These are phyloP conservation scores for Boletus rubescentipes DNA, from an alignment of 768 basidiomycete genomes.

Conservation along the genomic window DNA sequence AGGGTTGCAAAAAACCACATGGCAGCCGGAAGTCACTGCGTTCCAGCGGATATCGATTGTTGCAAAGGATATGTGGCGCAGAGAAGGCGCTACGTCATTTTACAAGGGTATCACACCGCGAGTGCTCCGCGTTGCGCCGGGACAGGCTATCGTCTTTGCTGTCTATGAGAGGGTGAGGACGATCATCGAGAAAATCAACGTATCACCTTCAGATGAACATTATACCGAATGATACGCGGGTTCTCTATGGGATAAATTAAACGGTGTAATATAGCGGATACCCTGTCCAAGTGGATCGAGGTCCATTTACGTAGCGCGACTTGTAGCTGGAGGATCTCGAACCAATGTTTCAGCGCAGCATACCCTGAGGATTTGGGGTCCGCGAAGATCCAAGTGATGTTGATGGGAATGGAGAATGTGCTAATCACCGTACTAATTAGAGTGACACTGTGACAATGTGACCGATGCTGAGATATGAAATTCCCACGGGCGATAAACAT, in stretches of 20 bases:
- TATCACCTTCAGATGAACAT: constrained; percentile 56
- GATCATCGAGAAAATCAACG: constrained; percentile 67
- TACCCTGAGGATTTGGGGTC: no score
- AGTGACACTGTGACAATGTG: constrained; percentile 27
- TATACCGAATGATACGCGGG: constrained; percentile 60
- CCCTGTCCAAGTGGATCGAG: no score
- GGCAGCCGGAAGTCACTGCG: constrained; percentile 70
- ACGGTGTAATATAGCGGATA: background rate
- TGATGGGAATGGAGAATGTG: no score
- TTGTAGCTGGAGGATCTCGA: no score
- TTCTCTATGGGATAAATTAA: no score
- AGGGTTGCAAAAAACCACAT: constrained; percentile 86
- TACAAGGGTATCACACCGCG: constrained; percentile 99
- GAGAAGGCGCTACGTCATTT: constrained; percentile 87
- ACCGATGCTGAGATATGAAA: constrained; percentile 33
- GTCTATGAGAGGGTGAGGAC: constrained; percentile 90
- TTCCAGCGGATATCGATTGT: constrained; percentile 78
- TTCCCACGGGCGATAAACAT: constrained; percentile 38
- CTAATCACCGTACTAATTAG: background rate
- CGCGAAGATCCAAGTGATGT: no score
- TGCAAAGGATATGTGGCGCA: constrained; percentile 88
- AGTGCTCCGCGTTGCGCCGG: constrained; percentile 94
- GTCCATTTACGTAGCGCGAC: no score
- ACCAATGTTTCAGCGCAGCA: no score
- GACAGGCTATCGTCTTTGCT: constrained; percentile 95